Percentiles rank a stretch among this genome's conserved stretches.
These are phyloP conservation scores for Umbellularia californica DNA, from an alignment of 164 flowering plant species.

Conservation along the genomic window DNA sequence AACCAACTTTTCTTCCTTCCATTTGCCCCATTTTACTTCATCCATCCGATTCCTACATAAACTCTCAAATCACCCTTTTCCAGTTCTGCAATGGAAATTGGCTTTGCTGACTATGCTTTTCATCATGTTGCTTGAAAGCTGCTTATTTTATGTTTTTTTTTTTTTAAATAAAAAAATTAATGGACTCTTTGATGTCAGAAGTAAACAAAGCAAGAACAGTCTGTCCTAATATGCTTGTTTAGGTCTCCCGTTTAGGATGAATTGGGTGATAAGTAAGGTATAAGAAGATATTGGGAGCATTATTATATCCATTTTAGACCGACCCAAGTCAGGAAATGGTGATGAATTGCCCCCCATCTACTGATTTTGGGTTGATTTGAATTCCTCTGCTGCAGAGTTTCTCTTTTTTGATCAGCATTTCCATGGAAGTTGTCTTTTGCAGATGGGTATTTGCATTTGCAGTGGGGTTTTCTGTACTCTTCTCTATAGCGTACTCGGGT, in stretches of 20 bases:
- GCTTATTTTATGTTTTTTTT: not conserved
- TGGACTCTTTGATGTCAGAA: not conserved
- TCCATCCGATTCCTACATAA: not conserved
- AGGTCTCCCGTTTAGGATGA: conserved; percentile 30
- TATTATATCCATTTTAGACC: conserved; percentile 1
- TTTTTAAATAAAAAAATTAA: not conserved
- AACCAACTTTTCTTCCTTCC: not conserved
- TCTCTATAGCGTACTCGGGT: conserved; percentile 47
- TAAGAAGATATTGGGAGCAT: conserved; percentile 15
- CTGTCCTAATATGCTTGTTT: conserved; percentile 20
- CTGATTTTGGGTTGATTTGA: not conserved
- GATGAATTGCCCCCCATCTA: not conserved
- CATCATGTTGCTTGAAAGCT: not conserved
- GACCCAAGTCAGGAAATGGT: conserved; percentile 1
- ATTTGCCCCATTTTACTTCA: too few relatives aligned
- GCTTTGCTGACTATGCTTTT: not conserved
- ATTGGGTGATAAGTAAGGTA: conserved; percentile 40
- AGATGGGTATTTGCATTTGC: conserved; percentile 46
- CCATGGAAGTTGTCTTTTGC: conserved; percentile 49
- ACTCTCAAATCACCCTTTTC: too few relatives aligned
- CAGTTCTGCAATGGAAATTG: too few relatives aligned
- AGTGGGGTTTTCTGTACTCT: conserved; percentile 34
- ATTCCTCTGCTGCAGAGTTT: conserved; percentile 2
- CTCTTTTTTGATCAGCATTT: conserved; percentile 17
- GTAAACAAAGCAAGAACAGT: not conserved